Base-by-base conservation (phyloP, 139 green algal species). In the Coelastrella sp. region DNA sequence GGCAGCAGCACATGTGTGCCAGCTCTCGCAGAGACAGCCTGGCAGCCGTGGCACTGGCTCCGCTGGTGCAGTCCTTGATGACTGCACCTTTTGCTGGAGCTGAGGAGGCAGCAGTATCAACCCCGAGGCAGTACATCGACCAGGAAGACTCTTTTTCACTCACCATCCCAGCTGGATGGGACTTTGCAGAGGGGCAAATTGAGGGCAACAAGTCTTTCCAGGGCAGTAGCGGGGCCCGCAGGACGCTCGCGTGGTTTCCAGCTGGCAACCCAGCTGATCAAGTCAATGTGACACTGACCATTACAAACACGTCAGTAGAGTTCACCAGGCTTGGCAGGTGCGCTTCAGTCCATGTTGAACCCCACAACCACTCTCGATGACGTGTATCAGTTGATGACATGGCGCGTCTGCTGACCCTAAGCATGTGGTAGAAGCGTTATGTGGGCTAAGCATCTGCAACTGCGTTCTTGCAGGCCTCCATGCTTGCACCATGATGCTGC, bases 271-370 rank as follows among this genome's bases (percentile, higher is more conserved):
- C 75, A 68, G 87, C 77, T 23, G 58, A 86, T 47, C 77, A 86
- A 20, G 22, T 79, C 56, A 91, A 91, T 57, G 87, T 91, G n/a
- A 91, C 78, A 3, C 66, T 91, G 77, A 91, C 87, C 77, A 91
- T 91, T 66, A 91, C 87, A 64, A 91, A 91, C 87, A 86, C 79
- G 20, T 86, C 75, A 22, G 73, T 60, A 47, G 87, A 91, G 79
- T 91, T 91, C 64, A 91, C 87, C 8, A 73, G 71, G 77, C 65
- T 91, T n/a, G 87, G 87, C 87, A 91, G 82, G 82, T 78, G 54
- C 6, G 65, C 17, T 20, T 5, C 5, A 47, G 73, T 11, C 20
- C 73, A 23, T 78, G 73, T 19, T 47, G 32, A 47, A 47, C 32
- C 32, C 32, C 32, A 13, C 61, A 71, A 71, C 10, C 8, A 13